phyloP scores from a whole-genome alignment of 176 grass and related monocot species.

The Juncus inflexus region DNA sequence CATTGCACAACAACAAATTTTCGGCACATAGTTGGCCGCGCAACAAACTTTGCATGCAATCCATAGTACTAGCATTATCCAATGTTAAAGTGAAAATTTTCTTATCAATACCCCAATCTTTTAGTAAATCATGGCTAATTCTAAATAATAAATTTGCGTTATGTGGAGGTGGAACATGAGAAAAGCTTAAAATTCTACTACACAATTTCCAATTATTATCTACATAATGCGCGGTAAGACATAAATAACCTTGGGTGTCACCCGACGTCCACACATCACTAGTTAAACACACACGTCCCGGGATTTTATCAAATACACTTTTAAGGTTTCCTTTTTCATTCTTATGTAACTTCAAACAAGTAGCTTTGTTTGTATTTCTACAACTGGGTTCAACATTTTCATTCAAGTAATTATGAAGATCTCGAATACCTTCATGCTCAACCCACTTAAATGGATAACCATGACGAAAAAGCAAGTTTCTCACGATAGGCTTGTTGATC shows the following conservation, averaged over 20 bases:
- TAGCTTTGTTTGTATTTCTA: too few relatives aligned
- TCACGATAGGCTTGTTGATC: too few relatives aligned
- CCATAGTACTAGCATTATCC: neutral
- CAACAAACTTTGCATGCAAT: neutral
- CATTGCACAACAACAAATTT: neutral
- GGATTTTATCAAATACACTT: neutral
- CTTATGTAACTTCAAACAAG: too few relatives aligned
- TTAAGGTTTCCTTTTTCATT: too few relatives aligned
- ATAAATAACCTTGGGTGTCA: neutral
- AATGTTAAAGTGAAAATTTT: neutral
- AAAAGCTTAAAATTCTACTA: neutral
- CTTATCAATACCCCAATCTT: neutral
- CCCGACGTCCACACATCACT: neutral
- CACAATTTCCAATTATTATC: too few relatives aligned
- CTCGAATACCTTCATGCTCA: too few relatives aligned
- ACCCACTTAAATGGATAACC: too few relatives aligned
- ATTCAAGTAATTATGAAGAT: too few relatives aligned
- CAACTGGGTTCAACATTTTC: too few relatives aligned
- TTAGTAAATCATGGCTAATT: neutral
- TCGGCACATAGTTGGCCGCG: neutral
- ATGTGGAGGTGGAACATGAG: neutral
- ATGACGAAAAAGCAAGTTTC: too few relatives aligned
- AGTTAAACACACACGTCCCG: neutral
- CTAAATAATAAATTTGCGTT: neutral
- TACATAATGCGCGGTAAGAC: neutral